phyloP scores from a whole-genome alignment of 169 alveolate species.

The Sarcocystis neurona region DNA sequence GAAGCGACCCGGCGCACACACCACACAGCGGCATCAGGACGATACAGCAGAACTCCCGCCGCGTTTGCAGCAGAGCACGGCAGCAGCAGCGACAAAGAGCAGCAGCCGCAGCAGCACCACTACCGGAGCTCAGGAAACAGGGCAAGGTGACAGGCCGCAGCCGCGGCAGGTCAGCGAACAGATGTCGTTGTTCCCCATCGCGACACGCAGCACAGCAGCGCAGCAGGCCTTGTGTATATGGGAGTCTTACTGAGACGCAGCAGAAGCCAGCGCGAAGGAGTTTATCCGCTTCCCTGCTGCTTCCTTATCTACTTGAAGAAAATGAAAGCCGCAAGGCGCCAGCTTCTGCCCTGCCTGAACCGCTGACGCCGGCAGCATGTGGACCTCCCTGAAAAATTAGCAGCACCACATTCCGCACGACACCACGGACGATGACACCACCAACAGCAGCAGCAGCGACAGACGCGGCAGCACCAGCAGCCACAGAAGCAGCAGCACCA shows the following conservation, averaged over 20 bases:
- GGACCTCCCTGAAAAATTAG: not conserved
- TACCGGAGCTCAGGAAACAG: no score
- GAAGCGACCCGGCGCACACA: not conserved
- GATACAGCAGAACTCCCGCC: not conserved
- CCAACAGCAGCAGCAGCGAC: not conserved
- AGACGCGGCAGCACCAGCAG: not conserved
- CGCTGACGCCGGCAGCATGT: constrained; percentile 34
- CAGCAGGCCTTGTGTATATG: not conserved
- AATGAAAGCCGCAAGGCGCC: constrained; percentile 29
- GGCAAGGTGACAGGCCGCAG: no score
- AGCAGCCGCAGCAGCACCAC: no score
- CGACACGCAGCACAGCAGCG: no score
- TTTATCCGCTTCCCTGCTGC: not conserved
- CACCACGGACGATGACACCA: not conserved
- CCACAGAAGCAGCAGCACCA: not conserved
- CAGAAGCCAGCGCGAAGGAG: constrained; percentile 31
- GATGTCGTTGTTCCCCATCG: no score
- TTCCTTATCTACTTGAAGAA: constrained; percentile 9
- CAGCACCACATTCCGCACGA: no score
- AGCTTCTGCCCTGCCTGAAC: no score
- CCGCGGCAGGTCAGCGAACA: no score
- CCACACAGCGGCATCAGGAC: not conserved
- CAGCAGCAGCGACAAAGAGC: no score
- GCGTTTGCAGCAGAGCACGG: not conserved
- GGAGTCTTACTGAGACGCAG: constrained; percentile 27